Percentiles rank a stretch among this genome's conserved stretches.
phyloP scores from a whole-genome alignment of 352 stramenopile species.

The Globisporangium canariense region DNA sequence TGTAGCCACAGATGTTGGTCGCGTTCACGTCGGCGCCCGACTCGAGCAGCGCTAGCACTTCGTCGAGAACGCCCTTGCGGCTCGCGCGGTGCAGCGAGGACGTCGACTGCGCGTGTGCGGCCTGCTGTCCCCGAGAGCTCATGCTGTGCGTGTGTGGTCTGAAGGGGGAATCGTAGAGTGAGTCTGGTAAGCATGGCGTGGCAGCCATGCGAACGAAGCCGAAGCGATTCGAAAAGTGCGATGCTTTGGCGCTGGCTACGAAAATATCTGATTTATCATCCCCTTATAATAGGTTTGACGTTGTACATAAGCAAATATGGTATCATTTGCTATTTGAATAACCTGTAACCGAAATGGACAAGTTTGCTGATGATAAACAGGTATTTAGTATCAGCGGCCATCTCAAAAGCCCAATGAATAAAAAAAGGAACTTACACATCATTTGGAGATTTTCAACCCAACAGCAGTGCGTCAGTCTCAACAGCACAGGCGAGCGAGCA shows the following conservation, averaged over 20 bases:
- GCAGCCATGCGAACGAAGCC: background rate
- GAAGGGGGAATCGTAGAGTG: background rate
- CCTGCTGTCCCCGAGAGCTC: background rate
- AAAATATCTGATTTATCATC: background rate
- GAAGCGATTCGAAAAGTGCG: background rate
- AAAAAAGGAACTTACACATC: too few species aligned
- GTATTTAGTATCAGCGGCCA: too few species aligned
- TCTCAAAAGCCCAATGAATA: too few species aligned
- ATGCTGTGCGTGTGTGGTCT: background rate
- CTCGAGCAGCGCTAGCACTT: constrained; percentile 7
- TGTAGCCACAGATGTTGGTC: constrained; percentile 5
- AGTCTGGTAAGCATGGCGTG: background rate
- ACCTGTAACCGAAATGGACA: too few species aligned
- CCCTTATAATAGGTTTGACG: background rate
- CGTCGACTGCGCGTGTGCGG: constrained; percentile 3
- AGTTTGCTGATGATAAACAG: too few species aligned
- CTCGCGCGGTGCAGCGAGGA: constrained; percentile 2
- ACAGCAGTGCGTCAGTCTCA: too few species aligned
- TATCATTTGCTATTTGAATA: too few species aligned
- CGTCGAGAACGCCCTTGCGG: constrained; percentile 7
- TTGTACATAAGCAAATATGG: background rate
- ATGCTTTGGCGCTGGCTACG: too few species aligned
- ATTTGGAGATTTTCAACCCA: too few species aligned
- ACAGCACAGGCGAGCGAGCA: too few species aligned
- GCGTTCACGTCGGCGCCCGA: constrained; percentile 7